Base-by-base conservation (phyloP, 1,284 basidiomycete genomes). In the Vanrija pseudolonga region DNA sequence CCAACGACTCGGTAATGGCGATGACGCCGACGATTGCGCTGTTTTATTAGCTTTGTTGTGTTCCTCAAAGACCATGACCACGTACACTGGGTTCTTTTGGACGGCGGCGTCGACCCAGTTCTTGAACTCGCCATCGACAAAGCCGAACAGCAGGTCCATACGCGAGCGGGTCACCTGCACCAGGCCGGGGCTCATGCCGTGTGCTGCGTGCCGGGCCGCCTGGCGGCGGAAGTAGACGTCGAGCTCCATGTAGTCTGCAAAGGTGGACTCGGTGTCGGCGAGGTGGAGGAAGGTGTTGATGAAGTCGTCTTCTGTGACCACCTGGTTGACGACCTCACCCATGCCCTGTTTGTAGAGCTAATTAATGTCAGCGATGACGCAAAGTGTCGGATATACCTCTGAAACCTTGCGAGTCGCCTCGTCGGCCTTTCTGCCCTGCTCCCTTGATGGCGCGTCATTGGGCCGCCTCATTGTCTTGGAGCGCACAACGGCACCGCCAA, bases 131-230 rank as follows among this genome's bases (percentile, higher is more conserved):
- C 81, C 80, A 4, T 88, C 86, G 18, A 98, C 77, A 77, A 95
- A 98, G 8, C 92, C 90, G 73, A 98, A 98, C 55, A 98, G 92
- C 46, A 96, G 78, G 62, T 98, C 94, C 86, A 98, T 85, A 18
- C 91, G 90, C 6, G 85, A 85, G 22, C 89, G 84, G 23, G 92
- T 82, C 11, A 96, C 82, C 76, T 93, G 93, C 55, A 82, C 71
- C 19, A 91, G 91, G 17, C 83, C 77, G 47, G 82, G 80, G 55
- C 83, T 85, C 44, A 90, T 78, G 1, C 84, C 85, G 24, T 62
- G 64, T 9, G 60, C 62, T 15, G 82, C 80, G 45, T 83, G 80
- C n/a, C 87, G 80, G 9, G 87, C 82, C 3, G 95, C 95, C 66
- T 96, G 89, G 38, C 94, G 81, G 22, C 90, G 82, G 80, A 97